These are phyloP conservation scores for Vigna unguiculata DNA, from an alignment of 306 rosid genomes.

Conservation along the genomic window DNA sequence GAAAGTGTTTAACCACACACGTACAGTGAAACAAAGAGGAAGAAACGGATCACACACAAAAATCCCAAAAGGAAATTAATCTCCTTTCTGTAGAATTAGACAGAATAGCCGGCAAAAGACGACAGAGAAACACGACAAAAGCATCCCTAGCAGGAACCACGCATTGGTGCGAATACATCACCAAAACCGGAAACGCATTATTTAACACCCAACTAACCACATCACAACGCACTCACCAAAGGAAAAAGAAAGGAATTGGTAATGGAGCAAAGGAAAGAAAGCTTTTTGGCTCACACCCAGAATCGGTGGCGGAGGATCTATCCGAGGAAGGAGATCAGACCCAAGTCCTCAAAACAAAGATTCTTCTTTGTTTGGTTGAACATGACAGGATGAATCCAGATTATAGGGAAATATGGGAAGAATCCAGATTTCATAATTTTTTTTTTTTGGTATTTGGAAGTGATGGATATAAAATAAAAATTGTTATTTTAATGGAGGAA, in stretches of 20 bases:
- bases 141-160: conserved; percentile 35
- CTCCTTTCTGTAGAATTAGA: conserved; percentile 33
- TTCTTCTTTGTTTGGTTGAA: not conserved
- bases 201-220: conserved; percentile 5
- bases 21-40: conserved; percentile 2
- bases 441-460: not conserved
- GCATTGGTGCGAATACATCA: conserved; percentile 36
- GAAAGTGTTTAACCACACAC: not conserved
- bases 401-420: not conserved
- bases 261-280: conserved; percentile 22
- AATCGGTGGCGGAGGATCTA: conserved; percentile 29
- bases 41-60: conserved; percentile 33
- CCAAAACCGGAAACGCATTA: conserved; percentile 20
- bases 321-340: conserved; percentile 28
- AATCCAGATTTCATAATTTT: not conserved
- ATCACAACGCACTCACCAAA: conserved; percentile 53
- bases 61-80: conserved; percentile 31
- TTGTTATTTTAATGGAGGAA: not conserved
- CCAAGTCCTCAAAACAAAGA: conserved; percentile 36
- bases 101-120: conserved; percentile 45
- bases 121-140: conserved; percentile 52
- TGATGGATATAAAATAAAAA: not conserved
- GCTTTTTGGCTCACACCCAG: conserved; percentile 40
- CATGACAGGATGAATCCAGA: not conserved
- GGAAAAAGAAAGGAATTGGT: conserved; percentile 25